Evolutionary conservation across 2,329 filamentous ascomycete genomes (phyloP).

Genomic region (Cladosporium oxysporum): DNA sequence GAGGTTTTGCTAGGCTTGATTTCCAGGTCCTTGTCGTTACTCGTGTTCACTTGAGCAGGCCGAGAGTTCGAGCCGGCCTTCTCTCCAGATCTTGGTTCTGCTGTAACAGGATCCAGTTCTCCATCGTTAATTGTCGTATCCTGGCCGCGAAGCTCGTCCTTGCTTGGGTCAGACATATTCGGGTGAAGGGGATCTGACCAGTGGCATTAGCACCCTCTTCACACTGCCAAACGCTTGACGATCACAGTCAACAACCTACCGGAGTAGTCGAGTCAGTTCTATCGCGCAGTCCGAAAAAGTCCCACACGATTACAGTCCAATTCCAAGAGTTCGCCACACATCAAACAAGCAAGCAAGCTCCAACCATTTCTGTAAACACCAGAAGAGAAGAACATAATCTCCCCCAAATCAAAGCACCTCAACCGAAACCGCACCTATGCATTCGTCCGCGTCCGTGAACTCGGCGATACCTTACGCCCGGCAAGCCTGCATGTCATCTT

Average conservation of each 20-base stretch:
- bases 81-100: background rate
- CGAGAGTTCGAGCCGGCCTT: background rate
- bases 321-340: background rate
- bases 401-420: background rate
- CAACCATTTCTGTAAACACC: background rate
- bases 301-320: background rate
- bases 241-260: background rate
- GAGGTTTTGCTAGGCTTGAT: background rate
- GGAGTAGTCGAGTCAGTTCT: background rate
- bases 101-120: background rate
- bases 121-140: background rate
- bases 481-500: background rate
- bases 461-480: slow-evolving; percentile 1
- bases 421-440: too few relatives aligned
- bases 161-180: background rate
- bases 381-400: background rate
- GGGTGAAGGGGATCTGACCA: background rate
- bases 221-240: background rate
- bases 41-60: background rate
- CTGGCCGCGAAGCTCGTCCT: background rate
- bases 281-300: background rate
- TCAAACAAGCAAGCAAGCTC: background rate
- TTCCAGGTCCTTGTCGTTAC: background rate
- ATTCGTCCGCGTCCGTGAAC: slow-evolving; percentile 4
- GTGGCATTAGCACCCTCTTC: background rate